A percentile compares a stretch with the other conserved stretches of the same genome.
Conservation (phyloP, 306 rosid species). For the Benincasa hispida region DNA sequence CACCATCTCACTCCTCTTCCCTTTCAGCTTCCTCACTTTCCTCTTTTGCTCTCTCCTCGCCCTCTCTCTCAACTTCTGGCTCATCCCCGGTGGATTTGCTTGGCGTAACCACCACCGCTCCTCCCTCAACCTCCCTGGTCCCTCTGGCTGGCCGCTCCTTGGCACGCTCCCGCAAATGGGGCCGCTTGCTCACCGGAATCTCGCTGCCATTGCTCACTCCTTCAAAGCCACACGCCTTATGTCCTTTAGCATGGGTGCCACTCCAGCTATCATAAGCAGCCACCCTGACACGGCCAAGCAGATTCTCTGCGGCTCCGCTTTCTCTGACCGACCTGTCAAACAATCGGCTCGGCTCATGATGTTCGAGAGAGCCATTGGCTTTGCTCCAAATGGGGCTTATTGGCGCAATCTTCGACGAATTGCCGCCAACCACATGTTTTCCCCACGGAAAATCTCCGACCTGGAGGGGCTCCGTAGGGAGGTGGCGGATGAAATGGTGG, state of each 20-base stretch:
- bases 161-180: slow-evolving; percentile 60
- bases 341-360: slow-evolving; percentile 52
- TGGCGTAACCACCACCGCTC: slow-evolving; percentile 33
- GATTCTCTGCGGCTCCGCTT: slow-evolving; percentile 44
- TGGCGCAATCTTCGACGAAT: slow-evolving; percentile 68
- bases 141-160: slow-evolving; percentile 64
- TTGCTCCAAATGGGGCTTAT: slow-evolving; percentile 57
- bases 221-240: slow-evolving; percentile 45
- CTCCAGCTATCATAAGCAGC: slow-evolving; percentile 56
- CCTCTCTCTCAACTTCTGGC: slow-evolving; percentile 35
- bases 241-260: slow-evolving; percentile 61
- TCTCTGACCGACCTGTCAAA: slow-evolving; percentile 75
- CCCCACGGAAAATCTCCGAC: slow-evolving; percentile 45
- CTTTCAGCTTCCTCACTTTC: slow-evolving; percentile 9
- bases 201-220: slow-evolving; percentile 37
- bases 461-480: slow-evolving; percentile 36
- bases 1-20: slow-evolving; percentile 11
- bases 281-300: slow-evolving; percentile 78
- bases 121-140: slow-evolving; percentile 24
- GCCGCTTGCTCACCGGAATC: slow-evolving; percentile 47
- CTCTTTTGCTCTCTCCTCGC: slow-evolving; percentile 21
- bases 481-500: slow-evolving; percentile 40
- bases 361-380: slow-evolving; percentile 93
- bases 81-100: slow-evolving; percentile 74
- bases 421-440: slow-evolving; percentile 56